A percentile compares a stretch with the other conserved stretches of the same genome.
Conservation (phyloP, 2,329 filamentous ascomycete species). For the Cercospora sp. region DNA sequence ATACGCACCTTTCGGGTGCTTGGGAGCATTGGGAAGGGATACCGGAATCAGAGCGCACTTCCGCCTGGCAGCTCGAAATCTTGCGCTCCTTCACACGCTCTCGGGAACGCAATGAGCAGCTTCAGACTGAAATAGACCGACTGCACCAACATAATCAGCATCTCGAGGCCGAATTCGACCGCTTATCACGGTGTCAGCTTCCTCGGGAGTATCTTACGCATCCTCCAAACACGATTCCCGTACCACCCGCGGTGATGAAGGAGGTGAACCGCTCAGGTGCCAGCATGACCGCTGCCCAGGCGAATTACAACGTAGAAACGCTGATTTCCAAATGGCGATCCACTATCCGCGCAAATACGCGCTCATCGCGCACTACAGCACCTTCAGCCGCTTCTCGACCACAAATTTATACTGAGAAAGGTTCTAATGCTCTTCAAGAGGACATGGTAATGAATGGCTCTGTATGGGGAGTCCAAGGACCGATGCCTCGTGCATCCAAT, state of each 20-base stretch:
- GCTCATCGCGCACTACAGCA: conserved; percentile 15
- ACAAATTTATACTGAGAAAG: conserved; percentile 14
- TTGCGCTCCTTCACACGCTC: conserved; percentile 48
- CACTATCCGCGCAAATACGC: conserved; percentile 29
- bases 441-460: conserved; percentile 36
- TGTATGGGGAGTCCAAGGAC: conserved; percentile 31
- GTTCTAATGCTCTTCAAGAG: conserved; percentile 12
- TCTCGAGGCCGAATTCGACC: conserved; percentile 41
- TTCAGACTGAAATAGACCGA: conserved; percentile 42
- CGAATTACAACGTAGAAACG: conserved; percentile 34
- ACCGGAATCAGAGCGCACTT: conserved; percentile 48
- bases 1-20: conserved; percentile 73
- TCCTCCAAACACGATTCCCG: conserved; percentile 40
- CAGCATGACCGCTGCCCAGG: conserved; percentile 23
- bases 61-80: conserved; percentile 50
- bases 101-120: conserved; percentile 41
- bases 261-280: conserved; percentile 32
- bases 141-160: conserved; percentile 46
- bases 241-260: conserved; percentile 41
- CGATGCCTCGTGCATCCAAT: conserved; percentile 24
- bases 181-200: conserved; percentile 37
- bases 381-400: background rate
- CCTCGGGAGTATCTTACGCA: conserved; percentile 38
- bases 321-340: conserved; percentile 34
- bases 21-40: conserved; percentile 75